Base-by-base conservation (phyloP, 306 rosid genomes). In the Prunus kanzakura region DNA sequence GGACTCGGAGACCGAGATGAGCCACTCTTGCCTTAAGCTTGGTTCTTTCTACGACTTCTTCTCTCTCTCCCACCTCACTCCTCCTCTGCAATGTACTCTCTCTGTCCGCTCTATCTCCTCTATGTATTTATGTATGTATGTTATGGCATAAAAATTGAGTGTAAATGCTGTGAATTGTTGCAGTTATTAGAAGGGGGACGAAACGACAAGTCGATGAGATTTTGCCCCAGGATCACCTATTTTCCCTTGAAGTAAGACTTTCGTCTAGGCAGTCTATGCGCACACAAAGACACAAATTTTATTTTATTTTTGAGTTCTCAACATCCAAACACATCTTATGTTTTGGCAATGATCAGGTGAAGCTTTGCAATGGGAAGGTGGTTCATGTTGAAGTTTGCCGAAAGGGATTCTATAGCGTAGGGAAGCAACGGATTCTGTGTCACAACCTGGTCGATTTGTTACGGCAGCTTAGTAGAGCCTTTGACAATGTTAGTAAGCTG, bases 1-100 rank as follows among this genome's bases (percentile, higher is more conserved):
- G 11, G 93, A 87, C 8, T 84, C 72, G 30, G 98, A 92, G 57
- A 82, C 86, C 32, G 98, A 95, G 54, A 82, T 88, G 49, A 89
- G 89, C 82, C 89, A 92, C 64, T 88, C 98, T 19, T 88, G 79
- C 67, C 93, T 97, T 19, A 89, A 90, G 82, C 96, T 92, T 5
- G 97, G 91, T 19, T 88, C 89, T 77, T 95, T 95, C 82, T 95
- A 92, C 81, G 97, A 95, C 80, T 95, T 95, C 79, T 95, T 95
- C 85, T 95, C 97, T 64, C 97, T 95, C 57, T 87, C 97, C 12
- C 87, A 92, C 55, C 96, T 92, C 83, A 88, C 87, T 63, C 93
- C 96, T 0, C 98, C 98, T 50, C 78, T 95, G 72, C 98, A 92
- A 68, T 90, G 98, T 95, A 90, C 55, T 76, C 52, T 77, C 54